Evolutionary conservation across 1,284 basidiomycete species (phyloP).

Genomic region (Sanghuangporus baumii): DNA sequence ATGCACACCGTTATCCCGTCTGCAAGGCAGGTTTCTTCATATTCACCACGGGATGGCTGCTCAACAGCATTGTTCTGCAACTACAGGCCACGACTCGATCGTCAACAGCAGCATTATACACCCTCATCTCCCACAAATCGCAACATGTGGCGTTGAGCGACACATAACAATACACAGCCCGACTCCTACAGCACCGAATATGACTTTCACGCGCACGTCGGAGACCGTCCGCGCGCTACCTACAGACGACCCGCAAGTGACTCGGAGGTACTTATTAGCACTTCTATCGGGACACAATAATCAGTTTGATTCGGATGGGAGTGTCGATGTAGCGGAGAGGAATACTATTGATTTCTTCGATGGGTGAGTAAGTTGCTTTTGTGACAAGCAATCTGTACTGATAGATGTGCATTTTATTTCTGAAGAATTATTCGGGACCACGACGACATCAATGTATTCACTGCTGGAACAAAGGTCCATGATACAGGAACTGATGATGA

Average conservation of each 20-base stretch:
- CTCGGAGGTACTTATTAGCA: background rate
- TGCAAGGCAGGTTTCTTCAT: slow-evolving; percentile 40
- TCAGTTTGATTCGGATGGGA: background rate
- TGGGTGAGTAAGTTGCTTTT: background rate
- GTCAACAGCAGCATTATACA: slow-evolving; percentile 70
- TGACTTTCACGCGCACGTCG: slow-evolving; percentile 37
- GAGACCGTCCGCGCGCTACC: slow-evolving; percentile 41
- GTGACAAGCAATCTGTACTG: background rate
- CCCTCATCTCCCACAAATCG: slow-evolving; percentile 58
- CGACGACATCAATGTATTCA: slow-evolving; percentile 5
- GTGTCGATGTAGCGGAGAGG: background rate
- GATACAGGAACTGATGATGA: background rate
- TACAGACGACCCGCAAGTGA: slow-evolving; percentile 23
- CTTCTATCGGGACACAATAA: background rate
- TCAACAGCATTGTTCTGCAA: background rate
- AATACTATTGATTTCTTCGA: slow-evolving; percentile 14
- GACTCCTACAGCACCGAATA: slow-evolving; percentile 45
- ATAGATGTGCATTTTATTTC: background rate
- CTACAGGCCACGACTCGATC: slow-evolving; percentile 63
- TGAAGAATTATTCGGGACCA: slow-evolving; percentile 10
- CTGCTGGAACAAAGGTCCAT: background rate
- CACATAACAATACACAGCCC: slow-evolving; percentile 65
- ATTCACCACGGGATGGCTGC: background rate
- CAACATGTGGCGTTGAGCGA: slow-evolving; percentile 68
- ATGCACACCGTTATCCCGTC: slow-evolving; percentile 46